Evolutionary conservation across 768 basidiomycete genomes (phyloP).

Genomic region (Boletellus sp.): DNA sequence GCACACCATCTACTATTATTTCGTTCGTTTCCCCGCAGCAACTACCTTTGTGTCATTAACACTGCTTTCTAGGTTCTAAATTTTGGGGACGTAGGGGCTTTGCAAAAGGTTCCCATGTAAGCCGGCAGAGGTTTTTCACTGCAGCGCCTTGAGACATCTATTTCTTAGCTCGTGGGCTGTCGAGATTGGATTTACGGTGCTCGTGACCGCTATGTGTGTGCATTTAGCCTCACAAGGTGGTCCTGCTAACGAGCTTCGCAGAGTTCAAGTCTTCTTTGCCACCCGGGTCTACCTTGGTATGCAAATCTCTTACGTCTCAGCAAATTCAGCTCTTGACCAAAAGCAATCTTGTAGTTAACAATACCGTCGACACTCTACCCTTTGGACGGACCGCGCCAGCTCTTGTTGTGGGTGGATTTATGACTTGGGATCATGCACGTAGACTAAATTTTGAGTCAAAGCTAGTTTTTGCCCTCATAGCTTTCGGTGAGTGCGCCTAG

Average conservation of each 20-base stretch:
- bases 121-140: background rate
- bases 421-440: background rate
- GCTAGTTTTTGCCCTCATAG: slow-evolving; percentile 7
- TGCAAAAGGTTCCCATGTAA: slow-evolving; percentile 9
- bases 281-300: slow-evolving; percentile 10
- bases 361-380: slow-evolving; percentile 1
- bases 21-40: slow-evolving; percentile 8
- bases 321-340: background rate
- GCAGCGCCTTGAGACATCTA: background rate
- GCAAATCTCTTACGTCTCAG: background rate
- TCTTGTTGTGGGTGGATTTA: slow-evolving; percentile 8
- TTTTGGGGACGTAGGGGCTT: slow-evolving; percentile 9
- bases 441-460: background rate
- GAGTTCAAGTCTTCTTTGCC: slow-evolving; percentile 14
- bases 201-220: slow-evolving; percentile 16
- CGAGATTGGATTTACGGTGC: slow-evolving; percentile 12
- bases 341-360: slow-evolving; percentile 4
- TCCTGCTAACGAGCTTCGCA: slow-evolving; percentile 1
- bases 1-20: slow-evolving; percentile 17
- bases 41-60: background rate
- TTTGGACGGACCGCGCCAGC: slow-evolving; percentile 9
- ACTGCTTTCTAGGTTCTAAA: slow-evolving; percentile 6
- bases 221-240: background rate
- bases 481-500: slow-evolving; percentile 8
- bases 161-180: slow-evolving; percentile 14